Conservation (phyloP, 768 basidiomycete species). For the Glaciozyma antarctica region DNA sequence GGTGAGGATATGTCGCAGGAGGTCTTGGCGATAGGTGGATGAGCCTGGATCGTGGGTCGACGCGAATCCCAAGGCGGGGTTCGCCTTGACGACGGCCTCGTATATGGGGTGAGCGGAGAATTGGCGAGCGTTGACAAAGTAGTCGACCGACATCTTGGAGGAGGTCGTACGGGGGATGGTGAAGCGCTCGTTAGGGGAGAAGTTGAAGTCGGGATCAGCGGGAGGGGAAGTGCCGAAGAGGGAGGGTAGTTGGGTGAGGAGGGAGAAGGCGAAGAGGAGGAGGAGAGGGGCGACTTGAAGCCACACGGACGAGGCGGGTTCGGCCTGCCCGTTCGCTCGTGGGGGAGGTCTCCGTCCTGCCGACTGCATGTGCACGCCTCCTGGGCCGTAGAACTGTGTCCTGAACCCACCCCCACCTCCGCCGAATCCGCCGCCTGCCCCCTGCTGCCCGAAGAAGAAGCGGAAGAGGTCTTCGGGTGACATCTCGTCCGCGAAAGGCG, state of each 20-base stretch:
- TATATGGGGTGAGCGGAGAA: slow-evolving; percentile 66
- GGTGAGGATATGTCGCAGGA: background rate
- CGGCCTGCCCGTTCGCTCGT: background rate
- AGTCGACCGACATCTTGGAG: slow-evolving; percentile 50
- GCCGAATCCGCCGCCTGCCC: slow-evolving; percentile 46
- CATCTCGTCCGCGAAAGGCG: slow-evolving; percentile 60
- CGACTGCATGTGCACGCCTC: slow-evolving; percentile 16
- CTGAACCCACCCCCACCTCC: slow-evolving; percentile 18
- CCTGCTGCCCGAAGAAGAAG: slow-evolving; percentile 72
- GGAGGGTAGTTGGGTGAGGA: slow-evolving; percentile 22
- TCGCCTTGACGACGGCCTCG: slow-evolving; percentile 9
- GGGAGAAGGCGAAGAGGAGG: slow-evolving; percentile 29
- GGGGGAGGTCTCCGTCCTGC: slow-evolving; percentile 5
- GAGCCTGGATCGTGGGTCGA: slow-evolving; percentile 2
- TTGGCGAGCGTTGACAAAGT: slow-evolving; percentile 72
- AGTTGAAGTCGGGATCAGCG: slow-evolving; percentile 73
- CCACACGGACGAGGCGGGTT: background rate
- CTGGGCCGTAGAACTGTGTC: slow-evolving; percentile 25
- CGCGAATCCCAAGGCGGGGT: slow-evolving; percentile 8
- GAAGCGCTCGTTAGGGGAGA: slow-evolving; percentile 37
- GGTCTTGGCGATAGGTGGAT: background rate
- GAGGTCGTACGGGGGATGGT: slow-evolving; percentile 52
- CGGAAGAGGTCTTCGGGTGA: slow-evolving; percentile 95
- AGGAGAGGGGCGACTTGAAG: slow-evolving; percentile 76
- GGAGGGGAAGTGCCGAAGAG: slow-evolving; percentile 43